Evolutionary conservation across 768 basidiomycete genomes (phyloP).

Genomic region (Pleurotus cornucopiae): DNA sequence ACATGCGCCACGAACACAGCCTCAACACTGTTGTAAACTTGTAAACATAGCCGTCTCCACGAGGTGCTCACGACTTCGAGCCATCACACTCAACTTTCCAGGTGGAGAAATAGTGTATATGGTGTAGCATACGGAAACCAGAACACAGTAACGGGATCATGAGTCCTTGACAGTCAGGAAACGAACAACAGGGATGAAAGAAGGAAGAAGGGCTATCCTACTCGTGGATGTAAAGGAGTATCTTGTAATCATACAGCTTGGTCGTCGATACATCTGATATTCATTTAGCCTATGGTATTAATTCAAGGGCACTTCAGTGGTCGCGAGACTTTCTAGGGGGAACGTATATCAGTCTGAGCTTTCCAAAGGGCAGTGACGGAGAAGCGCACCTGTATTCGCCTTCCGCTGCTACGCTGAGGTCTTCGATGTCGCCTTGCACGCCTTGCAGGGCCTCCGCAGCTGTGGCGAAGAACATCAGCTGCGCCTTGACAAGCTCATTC

Average conservation of each 20-base stretch:
- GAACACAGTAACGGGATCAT: too few species aligned
- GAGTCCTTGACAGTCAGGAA: too few species aligned
- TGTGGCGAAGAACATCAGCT: constrained; percentile 69
- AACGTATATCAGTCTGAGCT: neutral
- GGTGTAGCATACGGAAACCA: too few species aligned
- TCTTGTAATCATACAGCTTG: neutral
- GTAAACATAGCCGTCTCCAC: too few species aligned
- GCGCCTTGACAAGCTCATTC: constrained; percentile 84
- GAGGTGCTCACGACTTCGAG: too few species aligned
- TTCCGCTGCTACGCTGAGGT: constrained; percentile 88
- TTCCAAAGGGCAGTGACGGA: neutral
- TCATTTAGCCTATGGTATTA: constrained; percentile 11
- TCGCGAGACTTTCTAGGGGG: constrained; percentile 77
- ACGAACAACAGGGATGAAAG: too few species aligned
- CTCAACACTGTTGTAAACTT: too few species aligned
- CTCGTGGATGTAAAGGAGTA: neutral
- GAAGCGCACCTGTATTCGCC: constrained; percentile 79
- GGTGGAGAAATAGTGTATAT: too few species aligned
- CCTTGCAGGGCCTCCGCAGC: constrained; percentile 80
- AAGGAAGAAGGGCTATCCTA: neutral
- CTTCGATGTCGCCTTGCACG: constrained; percentile 90
- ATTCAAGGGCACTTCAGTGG: constrained; percentile 61
- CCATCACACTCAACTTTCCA: too few species aligned
- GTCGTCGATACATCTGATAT: neutral
- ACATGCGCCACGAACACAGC: too few species aligned